Percentiles rank a stretch among this genome's conserved stretches.
phyloP scores from a whole-genome alignment of 805 yeast species.

The Wickerhamomyces chambardii region DNA sequence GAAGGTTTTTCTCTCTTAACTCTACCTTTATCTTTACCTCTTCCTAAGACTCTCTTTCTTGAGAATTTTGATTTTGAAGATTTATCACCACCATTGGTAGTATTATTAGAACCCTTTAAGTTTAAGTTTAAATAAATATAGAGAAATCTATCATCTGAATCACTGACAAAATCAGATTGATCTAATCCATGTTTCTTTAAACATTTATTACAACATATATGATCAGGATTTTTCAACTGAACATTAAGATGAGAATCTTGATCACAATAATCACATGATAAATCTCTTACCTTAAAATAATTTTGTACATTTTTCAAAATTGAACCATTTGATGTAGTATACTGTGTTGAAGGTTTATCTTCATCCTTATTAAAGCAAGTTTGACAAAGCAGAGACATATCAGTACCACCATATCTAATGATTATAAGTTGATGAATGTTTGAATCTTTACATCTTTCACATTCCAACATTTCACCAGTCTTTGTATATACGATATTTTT shows the following conservation, averaged over 20 bases:
- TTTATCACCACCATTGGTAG: too few relatives aligned
- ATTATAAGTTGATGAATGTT: slow-evolving; percentile 45
- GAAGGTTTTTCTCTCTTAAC: slow-evolving; percentile 4
- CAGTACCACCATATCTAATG: slow-evolving; percentile 45
- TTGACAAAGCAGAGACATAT: slow-evolving; percentile 40
- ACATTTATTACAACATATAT: slow-evolving; percentile 37
- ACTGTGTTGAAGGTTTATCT: slow-evolving; percentile 39
- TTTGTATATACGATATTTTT: slow-evolving; percentile 28
- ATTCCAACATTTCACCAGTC: slow-evolving; percentile 33
- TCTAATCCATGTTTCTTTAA: slow-evolving; percentile 14
- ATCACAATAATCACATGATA: slow-evolving; percentile 37
- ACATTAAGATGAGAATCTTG: slow-evolving; percentile 32
- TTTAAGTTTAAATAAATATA: slow-evolving; percentile 37
- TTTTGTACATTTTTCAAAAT: slow-evolving; percentile 37
- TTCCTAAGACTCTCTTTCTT: slow-evolving; percentile 27
- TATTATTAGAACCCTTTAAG: too few relatives aligned
- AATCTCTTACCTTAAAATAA: slow-evolving; percentile 41
- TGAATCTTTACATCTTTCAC: slow-evolving; percentile 47
- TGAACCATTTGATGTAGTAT: slow-evolving; percentile 46
- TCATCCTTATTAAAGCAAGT: slow-evolving; percentile 31
- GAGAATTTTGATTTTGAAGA: slow-evolving; percentile 3
- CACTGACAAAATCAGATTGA: slow-evolving; percentile 26
- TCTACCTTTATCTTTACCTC: slow-evolving; percentile 16
- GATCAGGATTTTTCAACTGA: slow-evolving; percentile 9
- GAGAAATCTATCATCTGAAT: slow-evolving; percentile 36